Evolutionary conservation across 352 stramenopile species (phyloP), one percentile per base, ranked within the genome.

Genomic region (Thalassiosira mediterranea): DNA sequence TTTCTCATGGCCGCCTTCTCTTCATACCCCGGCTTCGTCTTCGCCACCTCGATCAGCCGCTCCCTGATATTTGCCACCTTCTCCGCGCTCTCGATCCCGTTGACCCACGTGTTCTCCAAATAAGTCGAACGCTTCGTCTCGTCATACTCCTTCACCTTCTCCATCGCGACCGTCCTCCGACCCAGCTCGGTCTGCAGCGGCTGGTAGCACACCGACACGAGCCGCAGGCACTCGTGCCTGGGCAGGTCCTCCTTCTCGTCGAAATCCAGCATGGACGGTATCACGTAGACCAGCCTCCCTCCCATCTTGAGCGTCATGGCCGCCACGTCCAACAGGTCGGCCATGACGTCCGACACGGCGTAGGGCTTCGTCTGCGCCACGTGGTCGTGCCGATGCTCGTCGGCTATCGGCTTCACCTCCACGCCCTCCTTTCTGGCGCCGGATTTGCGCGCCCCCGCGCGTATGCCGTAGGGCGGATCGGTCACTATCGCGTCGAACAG

Each of bases 321-420:
- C 13, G 88, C 76, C 64, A 98, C 95, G 70, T 97, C 90, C 19
- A 99, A 85, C 48, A 99, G 79, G 79, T 99, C 96, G 0, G 91
- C 90, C 94, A 99, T 98, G 37, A 99, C 95, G 81, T 99, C 96
- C 42, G 97, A 95, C 4, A 97, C 95, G 3, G 93, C 84, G 86
- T 99, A 99, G 29, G 94, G 89, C 71, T 97, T 92, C 11, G 96
- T 99, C 46, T 95, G 93, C 15, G 96, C 93, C 72, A 99, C 97
- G 81, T 98, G 97, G 67, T 96, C 94, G 40, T 93, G 79, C 42
- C 95, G 79, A 63, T 96, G 88, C 29, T 96, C 88, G 15, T 93
- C 85, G n/a, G 85, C 74, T 31, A 95, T 87, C 51, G 84, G 52
- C 25, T 82, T 63, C 15, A 92, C 79, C 46, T 84, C 63, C n/a